These are phyloP conservation scores for Stachybotrys echinatus DNA, from an alignment of 2,329 filamentous ascomycete species.

Conservation along the genomic window DNA sequence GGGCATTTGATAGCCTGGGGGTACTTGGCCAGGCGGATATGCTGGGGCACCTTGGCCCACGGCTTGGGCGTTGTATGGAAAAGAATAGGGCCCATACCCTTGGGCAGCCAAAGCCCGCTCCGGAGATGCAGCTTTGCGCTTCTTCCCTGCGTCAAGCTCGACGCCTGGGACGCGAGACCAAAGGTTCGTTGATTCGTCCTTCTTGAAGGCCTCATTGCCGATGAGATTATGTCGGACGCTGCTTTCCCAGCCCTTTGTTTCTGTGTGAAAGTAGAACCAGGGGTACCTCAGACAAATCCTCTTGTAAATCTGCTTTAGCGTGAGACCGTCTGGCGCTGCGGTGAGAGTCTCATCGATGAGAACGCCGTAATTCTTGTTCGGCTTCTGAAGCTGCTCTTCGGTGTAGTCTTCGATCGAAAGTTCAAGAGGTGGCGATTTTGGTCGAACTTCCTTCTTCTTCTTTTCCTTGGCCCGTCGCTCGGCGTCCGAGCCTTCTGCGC, in stretches of 20 bases:
- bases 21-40: slow-evolving; percentile 27
- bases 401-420: slow-evolving; percentile 51
- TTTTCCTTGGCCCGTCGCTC: slow-evolving; percentile 52
- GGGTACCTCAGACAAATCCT: slow-evolving; percentile 53
- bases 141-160: slow-evolving; percentile 56
- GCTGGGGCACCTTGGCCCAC: slow-evolving; percentile 23
- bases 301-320: slow-evolving; percentile 59
- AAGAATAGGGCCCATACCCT: slow-evolving; percentile 30
- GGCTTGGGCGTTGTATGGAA: slow-evolving; percentile 28
- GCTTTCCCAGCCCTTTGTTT: slow-evolving; percentile 62
- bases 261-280: slow-evolving; percentile 54
- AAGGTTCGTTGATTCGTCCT: slow-evolving; percentile 49
- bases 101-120: slow-evolving; percentile 38
- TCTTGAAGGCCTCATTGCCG: slow-evolving; percentile 56
- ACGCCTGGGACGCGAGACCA: slow-evolving; percentile 55
- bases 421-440: slow-evolving; percentile 55
- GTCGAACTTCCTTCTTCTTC: slow-evolving; percentile 53
- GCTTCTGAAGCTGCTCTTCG: slow-evolving; percentile 53
- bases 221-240: slow-evolving; percentile 61
- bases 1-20: slow-evolving; percentile 27
- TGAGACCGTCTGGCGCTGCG: slow-evolving; percentile 48
- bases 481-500: slow-evolving; percentile 50
- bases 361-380: slow-evolving; percentile 57
- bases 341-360: slow-evolving; percentile 56
- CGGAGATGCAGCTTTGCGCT: slow-evolving; percentile 50